Conservation (phyloP, 2,329 filamentous ascomycete species). For the Penicillium sp. region DNA sequence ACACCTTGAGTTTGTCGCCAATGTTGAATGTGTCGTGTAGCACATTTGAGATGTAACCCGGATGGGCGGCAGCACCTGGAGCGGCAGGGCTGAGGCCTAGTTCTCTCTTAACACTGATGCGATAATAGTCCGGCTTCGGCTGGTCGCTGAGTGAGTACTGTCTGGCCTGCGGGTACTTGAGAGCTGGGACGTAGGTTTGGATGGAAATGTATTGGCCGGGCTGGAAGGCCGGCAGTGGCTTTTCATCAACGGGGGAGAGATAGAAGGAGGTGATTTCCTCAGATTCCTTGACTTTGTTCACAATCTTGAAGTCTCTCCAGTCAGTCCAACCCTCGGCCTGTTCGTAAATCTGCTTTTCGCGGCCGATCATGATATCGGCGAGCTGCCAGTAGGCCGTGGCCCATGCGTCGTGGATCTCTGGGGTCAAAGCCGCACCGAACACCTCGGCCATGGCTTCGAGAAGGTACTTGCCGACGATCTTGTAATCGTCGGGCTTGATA, state of each 20-base stretch:
- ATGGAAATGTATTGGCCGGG: constrained; percentile 67
- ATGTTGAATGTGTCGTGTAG: constrained; percentile 54
- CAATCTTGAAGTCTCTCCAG: constrained; percentile 60
- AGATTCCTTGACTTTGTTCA: constrained; percentile 56
- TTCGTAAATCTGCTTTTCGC: constrained; percentile 56
- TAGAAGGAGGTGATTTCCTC: constrained; percentile 64
- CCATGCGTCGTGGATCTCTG: constrained; percentile 59
- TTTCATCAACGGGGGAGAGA: constrained; percentile 54
- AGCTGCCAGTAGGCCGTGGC: constrained; percentile 63
- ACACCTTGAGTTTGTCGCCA: constrained; percentile 57
- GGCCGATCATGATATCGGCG: constrained; percentile 61
- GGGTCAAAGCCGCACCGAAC: constrained; percentile 58
- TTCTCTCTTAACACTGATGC: constrained; percentile 64
- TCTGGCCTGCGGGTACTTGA: constrained; percentile 56
- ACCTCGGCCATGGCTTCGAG: constrained; percentile 59
- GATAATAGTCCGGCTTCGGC: constrained; percentile 54
- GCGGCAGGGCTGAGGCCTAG: constrained; percentile 43
- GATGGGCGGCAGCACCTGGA: constrained; percentile 43
- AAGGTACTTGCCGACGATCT: constrained; percentile 60
- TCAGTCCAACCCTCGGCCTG: constrained; percentile 55
- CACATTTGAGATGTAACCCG: constrained; percentile 61
- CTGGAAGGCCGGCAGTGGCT: constrained; percentile 53
- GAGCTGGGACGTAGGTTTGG: constrained; percentile 48
- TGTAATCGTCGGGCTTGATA: constrained; percentile 61
- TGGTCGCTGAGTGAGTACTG: constrained; percentile 66